Evolutionary conservation across 139 green algal genomes (phyloP).

Genomic region (Deuterostichococcus epilithicus): DNA sequence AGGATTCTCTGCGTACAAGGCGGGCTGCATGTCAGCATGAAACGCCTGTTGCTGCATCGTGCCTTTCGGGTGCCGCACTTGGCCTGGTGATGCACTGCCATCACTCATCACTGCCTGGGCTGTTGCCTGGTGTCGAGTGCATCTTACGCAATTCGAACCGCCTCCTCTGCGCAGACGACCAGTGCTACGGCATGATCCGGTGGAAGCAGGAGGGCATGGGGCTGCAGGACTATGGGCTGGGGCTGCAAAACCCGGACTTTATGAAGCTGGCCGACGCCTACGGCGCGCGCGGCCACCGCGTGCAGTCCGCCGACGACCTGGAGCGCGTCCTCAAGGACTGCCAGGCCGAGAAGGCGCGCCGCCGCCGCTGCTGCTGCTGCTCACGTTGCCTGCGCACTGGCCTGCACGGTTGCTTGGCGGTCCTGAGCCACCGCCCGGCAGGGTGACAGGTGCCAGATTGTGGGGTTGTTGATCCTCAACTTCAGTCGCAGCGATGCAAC

Average conservation of each 20-base stretch:
- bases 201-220: slow-evolving; percentile 35
- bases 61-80: too few relatives aligned
- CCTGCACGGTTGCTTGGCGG: too few relatives aligned
- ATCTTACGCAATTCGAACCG: not conserved
- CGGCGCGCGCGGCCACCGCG: slow-evolving; percentile 23
- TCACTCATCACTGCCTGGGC: too few relatives aligned
- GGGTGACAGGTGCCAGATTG: too few relatives aligned
- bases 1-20: too few relatives aligned
- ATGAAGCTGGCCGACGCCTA: slow-evolving; percentile 34
- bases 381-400: too few relatives aligned
- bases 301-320: slow-evolving; percentile 9
- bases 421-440: too few relatives aligned
- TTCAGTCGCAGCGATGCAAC: too few relatives aligned
- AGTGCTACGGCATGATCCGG: slow-evolving; percentile 42
- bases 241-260: slow-evolving; percentile 38
- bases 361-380: too few relatives aligned
- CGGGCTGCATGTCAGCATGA: too few relatives aligned
- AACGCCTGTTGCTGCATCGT: too few relatives aligned
- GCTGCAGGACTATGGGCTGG: slow-evolving; percentile 30
- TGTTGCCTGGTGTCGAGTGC: not conserved
- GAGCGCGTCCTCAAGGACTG: slow-evolving; percentile 19
- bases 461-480: too few relatives aligned
- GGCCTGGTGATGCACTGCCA: not conserved
- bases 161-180: slow-evolving; percentile 17
- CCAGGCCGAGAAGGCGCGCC: not conserved